Base-by-base conservation (phyloP, 1,284 basidiomycete genomes). In the Apiotrichum mycotoxinovorans region DNA sequence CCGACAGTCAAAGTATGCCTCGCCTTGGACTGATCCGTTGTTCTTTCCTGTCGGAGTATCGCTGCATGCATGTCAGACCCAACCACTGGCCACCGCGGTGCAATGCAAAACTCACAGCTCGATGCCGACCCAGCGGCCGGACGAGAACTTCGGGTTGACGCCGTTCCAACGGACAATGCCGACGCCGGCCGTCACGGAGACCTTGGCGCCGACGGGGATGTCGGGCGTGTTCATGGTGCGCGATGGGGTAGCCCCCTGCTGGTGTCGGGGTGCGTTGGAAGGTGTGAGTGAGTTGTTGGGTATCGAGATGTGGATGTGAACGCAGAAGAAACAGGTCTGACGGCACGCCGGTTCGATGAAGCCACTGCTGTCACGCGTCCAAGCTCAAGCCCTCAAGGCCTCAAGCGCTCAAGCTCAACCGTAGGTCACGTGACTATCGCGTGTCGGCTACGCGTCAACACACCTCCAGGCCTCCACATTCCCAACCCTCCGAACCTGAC, bases 51-150 rank as follows among this genome's bases (percentile, higher is more conserved):
- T 87, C 4, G 83, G 74, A 64, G 88, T 86, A 50, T 80, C 62
- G 25, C 62, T 64, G 27, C 5, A n/a, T n/a, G 15, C 30, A 12
- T 35, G 45, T 20, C n/a, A 17, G 25, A 14, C 17, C 9, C 7
- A n/a, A 5, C 4, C 40, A 14, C 40, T 4, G 0, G 42, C 55
- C 43, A 56, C 50, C 23, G 14, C 15, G 10, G 17, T 18, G 9
- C 11, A 26, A 7, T 25, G 4, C 9, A 26, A 14, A 37, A 71
- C 66, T 69, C 77, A 84, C 54, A 98, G 84, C 72, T 94, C 91
- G 57, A 98, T 85, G 17, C 96, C 96, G 58, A 97, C 83, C 96
- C 96, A 98, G 78, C 88, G 88, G 0, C 96, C 96, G 2, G 85
- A 74, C 17, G 91, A 85, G 73, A 98, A 98, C 4, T 83, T 82